phyloP scores from a whole-genome alignment of 306 rosid species.

The Prunus kanzakura region DNA sequence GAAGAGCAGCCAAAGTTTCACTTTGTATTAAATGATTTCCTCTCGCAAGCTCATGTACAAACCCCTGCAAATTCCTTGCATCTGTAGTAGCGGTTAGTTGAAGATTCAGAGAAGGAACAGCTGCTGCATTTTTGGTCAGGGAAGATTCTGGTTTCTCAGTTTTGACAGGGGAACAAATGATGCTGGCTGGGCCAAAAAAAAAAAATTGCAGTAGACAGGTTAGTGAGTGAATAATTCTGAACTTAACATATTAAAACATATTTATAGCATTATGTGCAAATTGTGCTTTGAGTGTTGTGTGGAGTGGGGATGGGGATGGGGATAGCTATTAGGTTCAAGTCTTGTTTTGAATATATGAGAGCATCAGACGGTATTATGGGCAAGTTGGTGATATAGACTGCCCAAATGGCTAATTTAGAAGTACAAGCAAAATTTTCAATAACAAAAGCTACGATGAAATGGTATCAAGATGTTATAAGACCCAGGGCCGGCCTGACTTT shows the following conservation, averaged over 20 bases:
- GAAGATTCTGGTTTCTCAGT: conserved; percentile 18
- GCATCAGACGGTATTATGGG: neutral
- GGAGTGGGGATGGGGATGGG: neutral
- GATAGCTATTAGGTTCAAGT: neutral
- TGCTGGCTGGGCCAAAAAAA: neutral
- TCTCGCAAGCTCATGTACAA: conserved; percentile 21
- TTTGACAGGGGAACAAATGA: neutral
- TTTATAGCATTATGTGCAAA: neutral
- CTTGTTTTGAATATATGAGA: neutral
- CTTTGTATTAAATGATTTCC: conserved; percentile 9
- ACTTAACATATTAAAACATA: neutral
- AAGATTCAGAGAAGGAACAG: conserved; percentile 13
- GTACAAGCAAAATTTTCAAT: neutral
- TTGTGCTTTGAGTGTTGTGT: neutral
- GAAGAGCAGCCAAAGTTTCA: conserved; percentile 30
- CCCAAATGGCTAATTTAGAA: neutral
- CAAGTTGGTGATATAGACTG: neutral
- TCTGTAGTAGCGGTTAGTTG: conserved; percentile 14
- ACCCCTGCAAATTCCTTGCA: conserved; percentile 21
- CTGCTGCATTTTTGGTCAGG: neutral
- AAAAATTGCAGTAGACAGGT: neutral
- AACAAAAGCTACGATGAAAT: neutral
- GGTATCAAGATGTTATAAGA: no score
- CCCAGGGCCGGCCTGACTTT: no score
- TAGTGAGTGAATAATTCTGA: neutral